These are phyloP conservation scores for Dillenia turbinata DNA, from an alignment of 164 flowering plant species.

Conservation along the genomic window DNA sequence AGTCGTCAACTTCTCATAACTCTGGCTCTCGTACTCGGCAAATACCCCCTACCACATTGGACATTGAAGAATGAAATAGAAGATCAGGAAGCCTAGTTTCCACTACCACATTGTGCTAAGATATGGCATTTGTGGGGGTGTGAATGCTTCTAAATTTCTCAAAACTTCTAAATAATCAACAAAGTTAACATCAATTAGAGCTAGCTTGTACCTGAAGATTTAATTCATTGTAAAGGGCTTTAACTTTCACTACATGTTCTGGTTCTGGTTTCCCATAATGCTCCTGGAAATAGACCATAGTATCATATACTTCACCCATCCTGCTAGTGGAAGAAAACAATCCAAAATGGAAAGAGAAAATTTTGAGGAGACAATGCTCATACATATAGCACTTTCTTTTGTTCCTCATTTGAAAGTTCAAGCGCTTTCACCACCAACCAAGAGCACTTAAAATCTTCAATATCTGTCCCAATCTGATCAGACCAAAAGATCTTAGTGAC, in stretches of 20 bases:
- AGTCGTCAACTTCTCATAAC: slow-evolving; percentile 46
- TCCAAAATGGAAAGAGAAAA: no score
- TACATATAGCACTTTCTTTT: slow-evolving; percentile 68
- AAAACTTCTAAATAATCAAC: no score
- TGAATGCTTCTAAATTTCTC: no score
- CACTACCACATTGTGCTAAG: no score
- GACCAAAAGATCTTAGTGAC: neutral
- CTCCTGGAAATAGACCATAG: slow-evolving; percentile 44
- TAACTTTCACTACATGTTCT: slow-evolving; percentile 66
- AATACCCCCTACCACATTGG: slow-evolving; percentile 44
- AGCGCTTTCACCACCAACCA: slow-evolving; percentile 98
- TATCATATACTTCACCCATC: neutral
- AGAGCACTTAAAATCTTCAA: slow-evolving; percentile 97
- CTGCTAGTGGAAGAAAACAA: no score
- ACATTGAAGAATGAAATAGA: no score
- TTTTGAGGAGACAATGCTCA: slow-evolving; percentile 3
- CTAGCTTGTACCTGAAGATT: slow-evolving; percentile 58
- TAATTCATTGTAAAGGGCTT: slow-evolving; percentile 69
- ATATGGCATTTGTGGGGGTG: no score
- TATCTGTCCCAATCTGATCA: slow-evolving; percentile 92
- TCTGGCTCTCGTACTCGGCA: slow-evolving; percentile 58
- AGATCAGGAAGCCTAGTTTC: no score
- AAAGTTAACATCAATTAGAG: neutral
- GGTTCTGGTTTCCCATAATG: slow-evolving; percentile 75
- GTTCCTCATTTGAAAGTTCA: slow-evolving; percentile 64